A percentile compares a stretch with the other conserved stretches of the same genome.
Conservation (phyloP, 352 stramenopile species). For the Peronosclerospora sorghi region DNA sequence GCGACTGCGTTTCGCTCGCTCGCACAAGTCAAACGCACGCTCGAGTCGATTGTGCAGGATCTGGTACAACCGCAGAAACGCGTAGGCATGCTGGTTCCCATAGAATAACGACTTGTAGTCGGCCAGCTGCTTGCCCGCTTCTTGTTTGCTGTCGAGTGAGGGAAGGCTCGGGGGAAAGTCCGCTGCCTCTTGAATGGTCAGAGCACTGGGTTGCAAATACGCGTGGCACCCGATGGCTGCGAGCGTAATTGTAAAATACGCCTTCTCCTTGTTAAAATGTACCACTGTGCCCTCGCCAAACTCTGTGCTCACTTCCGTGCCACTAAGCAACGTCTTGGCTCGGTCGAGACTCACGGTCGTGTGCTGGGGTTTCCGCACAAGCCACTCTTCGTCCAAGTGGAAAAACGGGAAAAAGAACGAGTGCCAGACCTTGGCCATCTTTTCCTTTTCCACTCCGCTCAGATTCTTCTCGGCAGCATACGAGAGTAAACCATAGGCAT, state of each 20-base stretch:
- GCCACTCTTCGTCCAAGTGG: slow-evolving; percentile 70
- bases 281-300: slow-evolving; percentile 77
- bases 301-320: slow-evolving; percentile 66
- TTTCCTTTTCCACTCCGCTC: slow-evolving; percentile 71
- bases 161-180: slow-evolving; percentile 65
- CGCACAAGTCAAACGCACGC: slow-evolving; percentile 68
- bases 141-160: slow-evolving; percentile 45
- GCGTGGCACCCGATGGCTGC: slow-evolving; percentile 40
- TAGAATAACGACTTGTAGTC: slow-evolving; percentile 52
- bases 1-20: slow-evolving; percentile 79
- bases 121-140: slow-evolving; percentile 28
- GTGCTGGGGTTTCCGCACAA: slow-evolving; percentile 63
- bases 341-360: slow-evolving; percentile 55
- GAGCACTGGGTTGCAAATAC: slow-evolving; percentile 62
- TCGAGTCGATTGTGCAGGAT: slow-evolving; percentile 80
- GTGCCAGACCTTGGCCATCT: slow-evolving; percentile 78
- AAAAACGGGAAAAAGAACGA: slow-evolving; percentile 82
- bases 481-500: slow-evolving; percentile 64
- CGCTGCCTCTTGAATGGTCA: slow-evolving; percentile 64
- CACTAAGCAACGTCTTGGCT: slow-evolving; percentile 45
- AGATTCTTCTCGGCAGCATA: slow-evolving; percentile 79
- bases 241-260: slow-evolving; percentile 57
- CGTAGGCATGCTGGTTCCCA: slow-evolving; percentile 79
- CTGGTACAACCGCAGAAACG: slow-evolving; percentile 85
- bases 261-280: slow-evolving; percentile 54